Base-by-base conservation (phyloP, 495 filamentous ascomycete species). In the Gamarada debralockiae region DNA sequence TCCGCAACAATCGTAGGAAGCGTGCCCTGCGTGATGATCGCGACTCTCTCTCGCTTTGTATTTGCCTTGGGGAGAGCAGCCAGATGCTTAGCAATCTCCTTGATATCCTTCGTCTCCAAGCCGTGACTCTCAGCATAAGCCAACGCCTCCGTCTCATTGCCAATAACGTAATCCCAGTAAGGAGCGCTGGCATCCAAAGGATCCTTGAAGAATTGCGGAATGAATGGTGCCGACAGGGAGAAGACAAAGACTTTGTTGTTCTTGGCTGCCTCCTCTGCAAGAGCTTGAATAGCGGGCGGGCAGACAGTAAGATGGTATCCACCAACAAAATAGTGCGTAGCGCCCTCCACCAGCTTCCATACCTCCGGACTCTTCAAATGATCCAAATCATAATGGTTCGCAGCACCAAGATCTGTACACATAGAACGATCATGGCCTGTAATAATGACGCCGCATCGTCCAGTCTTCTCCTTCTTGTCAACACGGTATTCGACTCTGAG, bases 121-220 rank as follows among this genome's bases (percentile, higher is more conserved):
- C 74, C 75, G 69, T 97, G 90, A 50, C 82, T 83, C 64, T 88
- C 82, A 46, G 95, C 84, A 71, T 91, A 97, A 47, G 88, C 73
- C 57, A 80, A 77, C 27, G 91, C 93, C 73, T 99, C 93, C 24
- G 86, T 87, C 83, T 97, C 95, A 72, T 99, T 99, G 56, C 92
- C 93, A 71, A 97, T 86, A 29, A 96, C 76, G 76, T 92, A 96
- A 76, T 99, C 93, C 76, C 88, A 92, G 81, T 95, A 97, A 18
- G 85, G 86, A 9, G 87, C 77, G 2, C 86, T 85, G 57, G 81
- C 80, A 70, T 93, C 90, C 34, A 99, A 79, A 52, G 83, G 89
- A 17, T 96, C 91, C 78, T 96, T 97, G 83, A 97, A 99, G 81
- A 96, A 95, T 69, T 92, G 85, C 33, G 87, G 73, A 58, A 99